Evolutionary conservation across 306 rosid genomes (phyloP), one percentile per base, ranked within the genome.

Genomic region (Chamaecrista fasciculata): DNA sequence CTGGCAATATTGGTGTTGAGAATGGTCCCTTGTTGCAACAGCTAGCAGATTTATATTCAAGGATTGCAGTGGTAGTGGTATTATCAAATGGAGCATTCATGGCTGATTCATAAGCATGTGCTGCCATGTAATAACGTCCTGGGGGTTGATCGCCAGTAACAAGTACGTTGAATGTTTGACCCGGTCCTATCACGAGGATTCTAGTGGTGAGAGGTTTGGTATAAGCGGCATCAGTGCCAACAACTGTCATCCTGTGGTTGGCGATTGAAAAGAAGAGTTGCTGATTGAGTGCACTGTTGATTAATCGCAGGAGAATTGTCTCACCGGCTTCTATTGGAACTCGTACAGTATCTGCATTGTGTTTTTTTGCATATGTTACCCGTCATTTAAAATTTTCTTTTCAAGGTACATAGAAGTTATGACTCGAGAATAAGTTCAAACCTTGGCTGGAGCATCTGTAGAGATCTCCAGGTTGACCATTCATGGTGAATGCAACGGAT

Each of bases 11-110:
- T 43, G 96, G 95, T 51, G 73, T 64, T 42, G 74, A 43, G 7
- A 44, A 6, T 64, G 39, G 83, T 3, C 86, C 84, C 0, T 75
- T 84, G 47, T 73, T 77, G 11, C 61, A 1, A 40, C 83, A 75
- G 34, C 79, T 43, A 0, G 77, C 89, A 23, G 87, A 79, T 51
- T 77, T 85, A 83, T 94, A 94, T 67, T 86, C 88, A 2, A 94
- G 97, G 72, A 91, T 91, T 4, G 99, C 96, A 0, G 97, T 94
- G 68, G 99, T 90, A 49, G 99, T 90, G 51, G 97, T 90, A 80
- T 94, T 94, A 83, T 94, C 97, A 6, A 94, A 94, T 51, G 99
- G 8, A 7, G 92, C 95, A 24, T 93, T 93, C 82, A 67, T 76
- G 7, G 96, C 99, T 1, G 96, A 76, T 66, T 91, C 46, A 53